phyloP scores from a whole-genome alignment of 2,329 filamentous ascomycete genomes.

The Paecilomyces sp. region DNA sequence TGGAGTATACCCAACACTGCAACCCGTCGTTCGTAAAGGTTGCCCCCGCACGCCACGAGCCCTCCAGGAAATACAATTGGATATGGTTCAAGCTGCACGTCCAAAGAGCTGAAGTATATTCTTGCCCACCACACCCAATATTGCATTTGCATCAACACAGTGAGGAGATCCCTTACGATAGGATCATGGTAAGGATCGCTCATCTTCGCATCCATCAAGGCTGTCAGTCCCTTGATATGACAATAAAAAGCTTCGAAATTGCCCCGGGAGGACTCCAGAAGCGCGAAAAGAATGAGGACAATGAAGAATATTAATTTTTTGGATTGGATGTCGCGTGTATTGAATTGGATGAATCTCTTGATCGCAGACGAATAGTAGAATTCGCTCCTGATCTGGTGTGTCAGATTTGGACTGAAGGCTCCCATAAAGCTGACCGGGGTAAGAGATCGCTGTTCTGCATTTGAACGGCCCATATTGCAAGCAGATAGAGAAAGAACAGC shows the following conservation, averaged over 20 bases:
- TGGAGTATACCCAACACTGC: conserved; percentile 14
- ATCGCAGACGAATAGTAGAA: conserved; percentile 18
- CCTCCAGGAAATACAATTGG: conserved; percentile 6
- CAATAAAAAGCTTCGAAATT: conserved; percentile 16
- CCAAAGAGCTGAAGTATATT: conserved; percentile 14
- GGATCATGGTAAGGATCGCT: not conserved
- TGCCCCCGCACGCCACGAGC: not conserved
- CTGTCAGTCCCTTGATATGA: conserved; percentile 10
- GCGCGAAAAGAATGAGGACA: conserved; percentile 12
- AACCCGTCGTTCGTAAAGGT: conserved; percentile 10
- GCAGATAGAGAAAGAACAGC: conserved; percentile 14
- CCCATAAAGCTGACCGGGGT: not conserved
- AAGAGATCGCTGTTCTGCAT: conserved; percentile 6
- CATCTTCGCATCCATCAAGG: not conserved
- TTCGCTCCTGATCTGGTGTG: conserved; percentile 16
- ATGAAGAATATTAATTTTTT: conserved; percentile 5
- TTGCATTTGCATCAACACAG: conserved; percentile 15
- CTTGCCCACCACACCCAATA: conserved; percentile 20
- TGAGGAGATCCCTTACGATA: conserved; percentile 9
- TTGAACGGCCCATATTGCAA: conserved; percentile 13
- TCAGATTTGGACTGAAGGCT: conserved; percentile 9
- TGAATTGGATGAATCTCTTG: conserved; percentile 6
- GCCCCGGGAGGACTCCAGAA: conserved; percentile 16
- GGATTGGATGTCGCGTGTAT: conserved; percentile 1
- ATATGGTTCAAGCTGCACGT: conserved; percentile 10